phyloP scores from a whole-genome alignment of 768 basidiomycete genomes.

The Lactarius tabidus region DNA sequence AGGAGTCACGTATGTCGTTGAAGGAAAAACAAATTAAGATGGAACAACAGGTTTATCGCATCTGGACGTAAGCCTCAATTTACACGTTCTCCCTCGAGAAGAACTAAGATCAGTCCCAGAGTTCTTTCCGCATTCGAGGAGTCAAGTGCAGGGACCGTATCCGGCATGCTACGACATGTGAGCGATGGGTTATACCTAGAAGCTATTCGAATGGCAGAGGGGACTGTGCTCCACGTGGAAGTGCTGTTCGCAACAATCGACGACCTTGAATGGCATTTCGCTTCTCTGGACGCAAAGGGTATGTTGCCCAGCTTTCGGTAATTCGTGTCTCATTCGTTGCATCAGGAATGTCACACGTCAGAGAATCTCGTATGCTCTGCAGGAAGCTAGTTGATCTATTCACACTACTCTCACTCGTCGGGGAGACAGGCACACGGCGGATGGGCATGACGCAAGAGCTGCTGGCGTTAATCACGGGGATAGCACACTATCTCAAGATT shows the following conservation, averaged over 20 bases:
- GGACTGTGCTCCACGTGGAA: constrained; percentile 97
- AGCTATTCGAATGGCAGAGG: constrained; percentile 96
- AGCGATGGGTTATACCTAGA: constrained; percentile 95
- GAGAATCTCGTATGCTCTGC: constrained; percentile 97
- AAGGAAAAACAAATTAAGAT: constrained; percentile 89
- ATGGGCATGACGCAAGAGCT: constrained; percentile 98
- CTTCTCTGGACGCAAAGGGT: constrained; percentile 81
- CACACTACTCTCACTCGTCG: constrained; percentile 92
- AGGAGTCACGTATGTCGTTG: constrained; percentile 71
- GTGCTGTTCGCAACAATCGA: constrained; percentile 96
- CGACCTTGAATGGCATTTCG: constrained; percentile 88
- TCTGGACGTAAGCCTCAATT: constrained; percentile 83
- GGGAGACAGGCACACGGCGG: constrained; percentile 82
- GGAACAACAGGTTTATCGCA: constrained; percentile 97
- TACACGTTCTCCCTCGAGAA: neutral
- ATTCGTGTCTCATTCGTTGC: neutral
- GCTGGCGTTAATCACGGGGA: constrained; percentile 91
- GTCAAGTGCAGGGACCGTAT: constrained; percentile 98
- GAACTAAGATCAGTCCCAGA: constrained; percentile 36
- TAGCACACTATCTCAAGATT: constrained; percentile 99
- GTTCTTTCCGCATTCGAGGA: constrained; percentile 98
- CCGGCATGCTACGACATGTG: constrained; percentile 96
- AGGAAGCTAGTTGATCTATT: constrained; percentile 98
- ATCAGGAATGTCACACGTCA: constrained; percentile 93
- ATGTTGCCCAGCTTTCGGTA: constrained; percentile 28